Evolutionary conservation across 2,329 filamentous ascomycete species (phyloP), one percentile per base, ranked within the genome.

Genomic region (Colletotrichum euphorbiae): DNA sequence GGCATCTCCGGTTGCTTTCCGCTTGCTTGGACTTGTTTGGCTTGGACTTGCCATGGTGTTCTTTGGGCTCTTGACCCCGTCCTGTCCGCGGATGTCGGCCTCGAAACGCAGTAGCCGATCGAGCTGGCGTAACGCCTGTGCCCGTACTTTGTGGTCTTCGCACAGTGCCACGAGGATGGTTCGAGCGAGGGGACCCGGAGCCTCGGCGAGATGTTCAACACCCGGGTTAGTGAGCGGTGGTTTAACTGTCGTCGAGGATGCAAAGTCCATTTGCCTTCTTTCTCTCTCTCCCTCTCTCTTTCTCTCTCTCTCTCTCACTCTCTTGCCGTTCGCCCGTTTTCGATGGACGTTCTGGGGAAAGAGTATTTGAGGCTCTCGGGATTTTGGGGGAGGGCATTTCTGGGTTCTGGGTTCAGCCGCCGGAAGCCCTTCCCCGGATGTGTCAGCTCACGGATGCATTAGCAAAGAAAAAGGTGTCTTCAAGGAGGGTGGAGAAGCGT

Each of bases 121-220:
- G 50, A 68, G 54, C 54, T 70, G 65, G 15, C 68, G 60, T 13
- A 70, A 43, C n/a, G 69, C 69, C 48, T 62, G 45, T 8, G 55
- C 62, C 50, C 64, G 59, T 12, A 68, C 60, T 3, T 55, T 51
- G 4, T 40, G 54, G 19, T 71, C 63, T 45, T 68, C 68, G 56
- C 69, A 71, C 54, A 71, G 45, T 2, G 69, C 67, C 60, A 71
- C 46, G 31, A 71, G 69, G 59, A 71, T 71, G n/a, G 67, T 33
- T 33, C 68, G 59, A 43, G 58, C 68, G 43, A 62, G 45, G 6
- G 59, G 51, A 13, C 64, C 56, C 8, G 69, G 64, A 6, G 69
- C 68, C 40, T 64, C 62, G 8, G 63, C 64, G 54, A 71, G 69
- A 28, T 61, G 54, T 50, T 71, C 63, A 43, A 71, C 59, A 33